Conservation (phyloP, 768 basidiomycete genomes). For the Pleurotus djamor region DNA sequence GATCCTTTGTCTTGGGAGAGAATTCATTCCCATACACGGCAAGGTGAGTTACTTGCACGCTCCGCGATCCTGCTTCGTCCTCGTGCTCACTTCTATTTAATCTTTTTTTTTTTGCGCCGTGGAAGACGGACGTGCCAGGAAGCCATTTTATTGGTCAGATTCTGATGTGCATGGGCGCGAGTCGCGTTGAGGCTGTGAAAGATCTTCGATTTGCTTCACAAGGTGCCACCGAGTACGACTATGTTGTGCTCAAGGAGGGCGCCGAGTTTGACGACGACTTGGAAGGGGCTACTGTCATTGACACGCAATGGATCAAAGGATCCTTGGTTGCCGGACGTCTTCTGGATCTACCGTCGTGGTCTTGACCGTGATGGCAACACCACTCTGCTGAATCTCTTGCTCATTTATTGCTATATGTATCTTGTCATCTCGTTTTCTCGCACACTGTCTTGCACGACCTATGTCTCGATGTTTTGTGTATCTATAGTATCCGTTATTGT, state of each 20-base stretch:
- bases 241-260: constrained; percentile 58
- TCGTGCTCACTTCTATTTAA: constrained; percentile 21
- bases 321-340: constrained; percentile 66
- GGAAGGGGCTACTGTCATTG: constrained; percentile 36
- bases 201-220: constrained; percentile 40
- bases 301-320: constrained; percentile 76
- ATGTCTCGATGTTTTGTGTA: neutral
- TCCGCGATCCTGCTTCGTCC: too few species aligned
- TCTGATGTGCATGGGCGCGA: constrained; percentile 77
- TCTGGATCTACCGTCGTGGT: constrained; percentile 30
- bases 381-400: neutral
- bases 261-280: constrained; percentile 25
- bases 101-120: neutral
- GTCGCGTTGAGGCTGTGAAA: constrained; percentile 61
- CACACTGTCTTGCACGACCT: neutral
- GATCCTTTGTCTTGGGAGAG: constrained; percentile 60
- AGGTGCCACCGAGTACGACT: constrained; percentile 45
- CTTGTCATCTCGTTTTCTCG: neutral
- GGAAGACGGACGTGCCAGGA: constrained; percentile 8
- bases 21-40: constrained; percentile 42
- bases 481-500: neutral
- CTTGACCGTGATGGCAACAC: neutral
- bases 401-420: neutral
- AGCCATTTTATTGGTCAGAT: constrained; percentile 40
- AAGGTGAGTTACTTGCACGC: neutral